Percentiles rank a stretch among this genome's conserved stretches.
Conservation (phyloP, 148 eudicot species). For the Nepenthes gracilis region DNA sequence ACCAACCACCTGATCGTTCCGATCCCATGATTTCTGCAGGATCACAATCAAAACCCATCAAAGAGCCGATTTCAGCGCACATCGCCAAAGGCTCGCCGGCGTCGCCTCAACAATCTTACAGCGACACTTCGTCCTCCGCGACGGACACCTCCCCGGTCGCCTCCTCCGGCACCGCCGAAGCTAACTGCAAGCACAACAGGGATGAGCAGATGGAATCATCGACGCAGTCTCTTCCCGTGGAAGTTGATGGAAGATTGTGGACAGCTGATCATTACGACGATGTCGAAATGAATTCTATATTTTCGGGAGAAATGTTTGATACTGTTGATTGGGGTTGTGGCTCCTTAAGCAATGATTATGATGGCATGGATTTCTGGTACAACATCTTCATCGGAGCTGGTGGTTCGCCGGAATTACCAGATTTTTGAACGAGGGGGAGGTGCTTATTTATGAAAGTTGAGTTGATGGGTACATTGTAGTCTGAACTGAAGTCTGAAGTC, state of each 20-base stretch:
- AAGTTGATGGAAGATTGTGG: slow-evolving; percentile 61
- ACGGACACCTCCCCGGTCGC: not conserved
- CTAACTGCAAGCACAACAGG: slow-evolving; percentile 2
- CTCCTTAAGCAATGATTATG: not conserved
- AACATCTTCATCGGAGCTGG: slow-evolving; percentile 29
- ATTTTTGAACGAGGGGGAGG: slow-evolving; percentile 19
- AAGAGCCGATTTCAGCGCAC: no score
- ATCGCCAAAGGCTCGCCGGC: no score
- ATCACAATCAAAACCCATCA: no score
- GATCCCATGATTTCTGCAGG: not conserved
- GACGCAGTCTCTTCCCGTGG: slow-evolving; percentile 1
- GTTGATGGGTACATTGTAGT: no score
- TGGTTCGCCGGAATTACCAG: slow-evolving; percentile 23
- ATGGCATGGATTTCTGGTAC: slow-evolving; percentile 37
- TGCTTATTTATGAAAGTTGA: no score
- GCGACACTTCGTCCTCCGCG: no score
- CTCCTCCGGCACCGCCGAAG: not conserved
- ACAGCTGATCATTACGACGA: slow-evolving; percentile 11
- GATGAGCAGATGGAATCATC: not conserved
- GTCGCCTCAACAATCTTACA: no score
- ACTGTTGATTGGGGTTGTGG: not conserved
- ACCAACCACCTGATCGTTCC: slow-evolving; percentile 4
- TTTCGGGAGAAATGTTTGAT: not conserved
- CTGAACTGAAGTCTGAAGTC: no score
- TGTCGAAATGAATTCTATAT: not conserved